Conservation (phyloP, 768 basidiomycete species). For the Kwoniella shandongensis region DNA sequence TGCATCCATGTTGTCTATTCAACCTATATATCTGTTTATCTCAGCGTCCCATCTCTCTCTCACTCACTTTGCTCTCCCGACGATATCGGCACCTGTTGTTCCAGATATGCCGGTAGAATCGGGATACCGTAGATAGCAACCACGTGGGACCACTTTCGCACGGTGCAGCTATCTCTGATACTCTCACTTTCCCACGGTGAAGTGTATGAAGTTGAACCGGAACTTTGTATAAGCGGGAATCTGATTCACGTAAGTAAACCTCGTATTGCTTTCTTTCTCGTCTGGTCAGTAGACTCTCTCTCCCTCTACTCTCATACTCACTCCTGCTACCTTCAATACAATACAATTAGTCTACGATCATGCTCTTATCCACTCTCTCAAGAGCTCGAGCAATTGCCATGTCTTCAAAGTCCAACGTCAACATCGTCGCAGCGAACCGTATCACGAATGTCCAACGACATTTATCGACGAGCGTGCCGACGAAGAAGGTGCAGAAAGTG, state of each 20-base stretch:
- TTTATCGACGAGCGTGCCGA: constrained; percentile 15
- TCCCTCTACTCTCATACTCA: too few relatives aligned
- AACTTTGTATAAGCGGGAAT: too few relatives aligned
- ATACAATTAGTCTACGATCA: too few relatives aligned
- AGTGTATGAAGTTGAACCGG: too few relatives aligned
- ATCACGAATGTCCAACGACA: constrained; percentile 29
- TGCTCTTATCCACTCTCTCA: neutral
- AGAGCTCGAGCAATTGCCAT: neutral
- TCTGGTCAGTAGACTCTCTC: neutral
- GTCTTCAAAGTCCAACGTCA: constrained; percentile 2
- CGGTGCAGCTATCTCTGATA: neutral
- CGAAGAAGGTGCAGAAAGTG: constrained; percentile 43
- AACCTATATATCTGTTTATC: too few relatives aligned
- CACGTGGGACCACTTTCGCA: neutral
- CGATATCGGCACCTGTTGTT: neutral
- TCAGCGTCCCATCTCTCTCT: too few relatives aligned
- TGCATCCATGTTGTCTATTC: too few relatives aligned
- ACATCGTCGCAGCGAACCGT: constrained; percentile 9
- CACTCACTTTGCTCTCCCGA: neutral
- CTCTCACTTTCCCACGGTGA: neutral
- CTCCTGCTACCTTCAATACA: too few relatives aligned
- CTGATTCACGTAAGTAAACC: too few relatives aligned
- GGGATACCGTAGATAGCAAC: neutral
- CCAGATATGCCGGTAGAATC: neutral
- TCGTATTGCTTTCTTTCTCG: too few relatives aligned